phyloP scores from a whole-genome alignment of 805 yeast species.

The Candida wancherniae region DNA sequence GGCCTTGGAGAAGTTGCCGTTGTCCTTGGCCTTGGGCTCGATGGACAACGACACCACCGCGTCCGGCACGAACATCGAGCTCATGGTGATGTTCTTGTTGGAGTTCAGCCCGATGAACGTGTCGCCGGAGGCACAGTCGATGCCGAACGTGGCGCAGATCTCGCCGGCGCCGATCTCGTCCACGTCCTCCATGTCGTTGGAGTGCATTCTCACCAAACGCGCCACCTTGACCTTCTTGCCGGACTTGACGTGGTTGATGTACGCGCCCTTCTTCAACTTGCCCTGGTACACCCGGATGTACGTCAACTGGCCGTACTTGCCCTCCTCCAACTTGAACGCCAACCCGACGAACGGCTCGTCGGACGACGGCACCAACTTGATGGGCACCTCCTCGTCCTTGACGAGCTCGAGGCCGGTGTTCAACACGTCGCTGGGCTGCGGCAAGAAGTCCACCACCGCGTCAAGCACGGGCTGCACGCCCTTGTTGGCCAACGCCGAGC shows the following conservation, averaged over 20 bases:
- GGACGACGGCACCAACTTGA: conserved; percentile 69
- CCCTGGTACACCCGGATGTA: conserved; percentile 98
- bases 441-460: conserved; percentile 92
- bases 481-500: conserved; percentile 94
- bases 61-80: conserved; percentile 98
- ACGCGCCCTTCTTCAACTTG: conserved; percentile 81
- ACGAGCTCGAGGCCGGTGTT: conserved; percentile 83
- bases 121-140: conserved; percentile 98
- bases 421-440: conserved; percentile 89
- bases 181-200: conserved; percentile 98
- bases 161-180: conserved; percentile 96
- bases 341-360: conserved; percentile 85
- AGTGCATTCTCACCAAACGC: conserved; percentile 96
- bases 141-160: conserved; percentile 98
- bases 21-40: conserved; percentile 82
- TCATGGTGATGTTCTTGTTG: conserved; percentile 75
- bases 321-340: conserved; percentile 99
- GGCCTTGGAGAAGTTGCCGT: conserved; percentile 89
- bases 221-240: conserved; percentile 93
- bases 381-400: conserved; percentile 52
- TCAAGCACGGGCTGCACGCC: conserved; percentile 95
- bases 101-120: conserved; percentile 80
- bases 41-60: conserved; percentile 94
- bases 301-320: conserved; percentile 95
- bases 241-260: conserved; percentile 81